A percentile compares a stretch with the other conserved stretches of the same genome.
phyloP scores from a whole-genome alignment of 176 grass and related monocot genomes.

The Guadua angustifolia region DNA sequence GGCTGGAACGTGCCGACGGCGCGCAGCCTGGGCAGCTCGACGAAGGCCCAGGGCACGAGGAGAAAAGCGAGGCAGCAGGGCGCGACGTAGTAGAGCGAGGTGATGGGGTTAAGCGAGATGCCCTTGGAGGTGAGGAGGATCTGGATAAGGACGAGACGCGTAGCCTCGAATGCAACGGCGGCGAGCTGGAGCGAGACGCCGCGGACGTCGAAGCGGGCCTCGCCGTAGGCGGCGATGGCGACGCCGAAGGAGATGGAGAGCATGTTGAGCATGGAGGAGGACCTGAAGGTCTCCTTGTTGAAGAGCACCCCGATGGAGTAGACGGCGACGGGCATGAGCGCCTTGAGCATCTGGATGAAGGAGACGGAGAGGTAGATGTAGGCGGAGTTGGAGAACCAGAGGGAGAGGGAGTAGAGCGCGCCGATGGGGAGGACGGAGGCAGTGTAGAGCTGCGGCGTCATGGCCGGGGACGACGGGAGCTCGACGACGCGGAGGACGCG shows the following conservation, averaged over 20 bases:
- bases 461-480: conserved; percentile 60
- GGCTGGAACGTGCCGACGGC: conserved; percentile 63
- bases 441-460: conserved; percentile 71
- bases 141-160: conserved; percentile 87
- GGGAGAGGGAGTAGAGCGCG: conserved; percentile 87
- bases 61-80: conserved; percentile 88
- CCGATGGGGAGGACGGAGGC: conserved; percentile 86
- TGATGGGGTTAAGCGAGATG: conserved; percentile 95
- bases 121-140: conserved; percentile 95
- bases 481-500: conserved; percentile 79
- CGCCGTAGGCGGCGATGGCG: conserved; percentile 83
- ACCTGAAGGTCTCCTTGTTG: conserved; percentile 79
- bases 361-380: conserved; percentile 99
- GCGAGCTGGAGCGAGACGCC: conserved; percentile 74
- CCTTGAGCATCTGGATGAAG: conserved; percentile 99
- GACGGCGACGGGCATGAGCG: conserved; percentile 94
- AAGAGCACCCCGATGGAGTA: conserved; percentile 89
- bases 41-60: conserved; percentile 74
- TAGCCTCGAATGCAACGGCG: conserved; percentile 78
- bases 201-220: conserved; percentile 64
- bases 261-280: conserved; percentile 79
- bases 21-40: conserved; percentile 78
- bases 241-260: conserved; percentile 87
- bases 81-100: conserved; percentile 89
- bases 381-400: conserved; percentile 98